Evolutionary conservation across 192 early-diverging fungal species (phyloP).

Genomic region (Pilobolus umbonatus): DNA sequence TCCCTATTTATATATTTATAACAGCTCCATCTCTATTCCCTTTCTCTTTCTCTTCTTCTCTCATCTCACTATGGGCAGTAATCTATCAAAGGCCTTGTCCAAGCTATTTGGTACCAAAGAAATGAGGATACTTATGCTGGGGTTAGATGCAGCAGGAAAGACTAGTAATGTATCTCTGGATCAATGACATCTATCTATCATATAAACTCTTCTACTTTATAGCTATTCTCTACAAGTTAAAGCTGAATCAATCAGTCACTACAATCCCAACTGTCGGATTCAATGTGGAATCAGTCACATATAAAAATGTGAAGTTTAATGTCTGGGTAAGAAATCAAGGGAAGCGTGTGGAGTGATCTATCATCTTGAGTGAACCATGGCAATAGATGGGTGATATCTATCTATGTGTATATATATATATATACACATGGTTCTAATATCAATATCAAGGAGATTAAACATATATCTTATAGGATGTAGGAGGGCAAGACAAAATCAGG

Average conservation of each 20-base stretch:
- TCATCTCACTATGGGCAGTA: constrained; percentile 68
- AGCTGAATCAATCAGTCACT: constrained; percentile 98
- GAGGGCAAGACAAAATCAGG: constrained; percentile 91
- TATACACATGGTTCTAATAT: constrained; percentile 87
- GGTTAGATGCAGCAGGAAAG: constrained; percentile 88
- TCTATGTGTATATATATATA: too few relatives aligned
- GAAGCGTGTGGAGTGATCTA: too few relatives aligned
- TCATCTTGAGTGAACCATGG: too few relatives aligned
- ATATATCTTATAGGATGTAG: constrained; percentile 80
- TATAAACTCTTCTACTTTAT: constrained; percentile 26
- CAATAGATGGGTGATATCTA: too few relatives aligned
- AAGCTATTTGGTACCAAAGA: constrained; percentile 88
- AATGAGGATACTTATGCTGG: constrained; percentile 96
- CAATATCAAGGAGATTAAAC: constrained; percentile 73
- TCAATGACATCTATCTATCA: neutral
- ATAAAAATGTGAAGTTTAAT: constrained; percentile 63
- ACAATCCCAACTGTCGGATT: constrained; percentile 98
- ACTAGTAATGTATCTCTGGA: constrained; percentile 53
- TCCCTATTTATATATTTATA: neutral
- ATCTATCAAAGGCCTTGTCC: constrained; percentile 68
- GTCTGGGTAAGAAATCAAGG: constrained; percentile 59
- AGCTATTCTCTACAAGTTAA: constrained; percentile 97
- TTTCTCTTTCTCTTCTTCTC: neutral
- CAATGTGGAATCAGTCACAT: constrained; percentile 83
- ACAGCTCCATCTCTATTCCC: neutral